Evolutionary conservation across 1,284 basidiomycete genomes (phyloP), one percentile per base, ranked within the genome.

Genomic region (Heterobasidion irregulare): DNA sequence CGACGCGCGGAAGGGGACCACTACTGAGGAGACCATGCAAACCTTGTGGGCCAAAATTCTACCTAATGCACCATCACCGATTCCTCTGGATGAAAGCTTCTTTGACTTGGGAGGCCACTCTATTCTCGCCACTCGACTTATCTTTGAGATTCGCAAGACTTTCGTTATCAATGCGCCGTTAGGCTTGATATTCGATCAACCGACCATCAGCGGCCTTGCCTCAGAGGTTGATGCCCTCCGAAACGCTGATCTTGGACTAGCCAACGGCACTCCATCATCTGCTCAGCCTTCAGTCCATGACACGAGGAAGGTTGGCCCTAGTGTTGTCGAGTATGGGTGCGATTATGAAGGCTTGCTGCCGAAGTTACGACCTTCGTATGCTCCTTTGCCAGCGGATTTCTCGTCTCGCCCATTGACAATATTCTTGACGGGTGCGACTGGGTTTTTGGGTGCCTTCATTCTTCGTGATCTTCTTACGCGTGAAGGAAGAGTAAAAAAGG

Each of bases 21-120:
- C 89, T 0, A 96, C 93, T 0, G 92, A 98, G 72, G 76, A 85
- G 64, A 84, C 80, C 1, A 83, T 99, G 66, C 83, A 86, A 65
- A 76, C 79, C 53, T 84, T 98, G 63, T 99, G 96, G 94, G 69
- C 83, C 5, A 77, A 70, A 53, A 82, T 99, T 45, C 80, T 99
- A 9, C 93, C 94, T 6, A 89, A 86, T 55, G 79, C 91, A 2
- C 86, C 93, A 0, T 73, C 80, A 8, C 81, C 85, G 1, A 85
- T 99, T 50, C 89, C 92, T 10, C 70, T 91, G 9, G 90, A 98
- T 68, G 97, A 99, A 66, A 93, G 84, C 70, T 99, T 99, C 82
- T 99, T 98, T 72, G 97, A 99, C 70, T 80, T 99, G 34, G 97
- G 97, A 43, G 97, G 97, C 2, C 97, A 99, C 73, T 99, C 97